These are phyloP conservation scores for Alternaria postmessia DNA, from an alignment of 2,329 filamentous ascomycete species.

Conservation along the genomic window DNA sequence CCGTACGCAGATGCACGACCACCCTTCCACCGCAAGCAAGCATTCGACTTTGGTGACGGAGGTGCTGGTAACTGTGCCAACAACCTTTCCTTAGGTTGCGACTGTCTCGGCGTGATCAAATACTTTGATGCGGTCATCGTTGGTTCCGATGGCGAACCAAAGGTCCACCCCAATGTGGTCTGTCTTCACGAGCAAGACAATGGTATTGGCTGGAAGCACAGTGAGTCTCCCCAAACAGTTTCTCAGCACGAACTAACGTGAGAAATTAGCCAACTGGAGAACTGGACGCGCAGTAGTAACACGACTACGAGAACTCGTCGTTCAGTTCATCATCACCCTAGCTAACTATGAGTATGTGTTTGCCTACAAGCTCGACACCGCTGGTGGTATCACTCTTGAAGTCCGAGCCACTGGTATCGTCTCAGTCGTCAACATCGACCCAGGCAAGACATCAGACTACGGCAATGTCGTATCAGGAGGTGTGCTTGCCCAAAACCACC, in stretches of 20 bases:
- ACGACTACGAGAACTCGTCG: conserved; percentile 67
- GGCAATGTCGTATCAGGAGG: conserved; percentile 71
- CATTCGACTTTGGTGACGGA: conserved; percentile 76
- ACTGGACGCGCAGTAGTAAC: conserved; percentile 69
- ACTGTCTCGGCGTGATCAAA: conserved; percentile 73
- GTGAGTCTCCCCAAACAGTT: not conserved
- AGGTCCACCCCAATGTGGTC: conserved; percentile 66
- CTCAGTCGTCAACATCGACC: conserved; percentile 67
- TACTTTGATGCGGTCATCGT: conserved; percentile 68
- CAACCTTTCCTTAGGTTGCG: conserved; percentile 72
- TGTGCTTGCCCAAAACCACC: conserved; percentile 73
- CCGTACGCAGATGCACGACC: conserved; percentile 71
- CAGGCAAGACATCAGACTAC: conserved; percentile 61
- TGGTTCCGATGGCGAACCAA: conserved; percentile 63
- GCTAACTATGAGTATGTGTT: conserved; percentile 77
- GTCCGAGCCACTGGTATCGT: conserved; percentile 73
- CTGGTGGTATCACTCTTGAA: conserved; percentile 68
- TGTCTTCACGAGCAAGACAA: conserved; percentile 76
- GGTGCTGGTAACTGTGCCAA: conserved; percentile 73
- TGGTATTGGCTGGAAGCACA: conserved; percentile 60
- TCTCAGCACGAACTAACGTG: not conserved
- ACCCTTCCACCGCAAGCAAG: conserved; percentile 74
- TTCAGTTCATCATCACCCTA: conserved; percentile 73
- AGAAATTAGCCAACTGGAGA: conserved; percentile 61
- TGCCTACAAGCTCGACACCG: conserved; percentile 69